phyloP scores from a whole-genome alignment of 345 rosid species.

The Citrus cavaleriei region DNA sequence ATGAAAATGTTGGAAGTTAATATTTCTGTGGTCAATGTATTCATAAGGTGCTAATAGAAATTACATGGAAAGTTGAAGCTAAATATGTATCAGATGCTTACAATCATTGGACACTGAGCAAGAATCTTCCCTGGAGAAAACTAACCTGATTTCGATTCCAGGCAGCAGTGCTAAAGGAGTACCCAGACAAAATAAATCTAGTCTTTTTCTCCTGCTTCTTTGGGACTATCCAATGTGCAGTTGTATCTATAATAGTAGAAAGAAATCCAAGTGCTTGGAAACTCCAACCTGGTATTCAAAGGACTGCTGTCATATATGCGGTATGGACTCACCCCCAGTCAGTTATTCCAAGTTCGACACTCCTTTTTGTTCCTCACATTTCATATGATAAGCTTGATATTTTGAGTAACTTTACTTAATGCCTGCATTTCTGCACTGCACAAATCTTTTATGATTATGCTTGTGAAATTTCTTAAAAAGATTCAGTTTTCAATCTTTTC shows the following conservation, averaged over 20 bases:
- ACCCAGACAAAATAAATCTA: constrained; percentile 9
- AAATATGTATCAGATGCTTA: not conserved
- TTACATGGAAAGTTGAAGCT: not conserved
- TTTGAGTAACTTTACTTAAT: not conserved
- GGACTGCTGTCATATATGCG: constrained; percentile 1
- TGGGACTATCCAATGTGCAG: constrained; percentile 17
- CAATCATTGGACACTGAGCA: not conserved
- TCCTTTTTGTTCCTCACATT: not conserved
- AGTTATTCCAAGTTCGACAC: not conserved
- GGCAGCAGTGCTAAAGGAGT: constrained; percentile 18
- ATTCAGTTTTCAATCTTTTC: not conserved
- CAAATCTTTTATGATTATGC: not conserved
- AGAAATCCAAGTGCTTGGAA: constrained; percentile 13
- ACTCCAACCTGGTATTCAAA: constrained; percentile 13
- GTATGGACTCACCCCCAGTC: not conserved
- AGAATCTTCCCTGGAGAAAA: not conserved
- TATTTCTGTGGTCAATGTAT: not conserved
- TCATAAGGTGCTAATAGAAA: not conserved
- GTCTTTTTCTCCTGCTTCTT: constrained; percentile 15
- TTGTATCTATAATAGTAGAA: constrained; percentile 10
- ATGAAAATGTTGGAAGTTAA: not conserved
- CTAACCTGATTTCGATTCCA: not conserved
- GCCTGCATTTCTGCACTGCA: not conserved
- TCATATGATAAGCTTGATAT: not conserved
- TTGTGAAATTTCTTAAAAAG: not conserved